Percentiles rank a stretch among this genome's conserved stretches.
These are phyloP conservation scores for Citrullus amarus DNA, from an alignment of 306 rosid species.

Conservation along the genomic window DNA sequence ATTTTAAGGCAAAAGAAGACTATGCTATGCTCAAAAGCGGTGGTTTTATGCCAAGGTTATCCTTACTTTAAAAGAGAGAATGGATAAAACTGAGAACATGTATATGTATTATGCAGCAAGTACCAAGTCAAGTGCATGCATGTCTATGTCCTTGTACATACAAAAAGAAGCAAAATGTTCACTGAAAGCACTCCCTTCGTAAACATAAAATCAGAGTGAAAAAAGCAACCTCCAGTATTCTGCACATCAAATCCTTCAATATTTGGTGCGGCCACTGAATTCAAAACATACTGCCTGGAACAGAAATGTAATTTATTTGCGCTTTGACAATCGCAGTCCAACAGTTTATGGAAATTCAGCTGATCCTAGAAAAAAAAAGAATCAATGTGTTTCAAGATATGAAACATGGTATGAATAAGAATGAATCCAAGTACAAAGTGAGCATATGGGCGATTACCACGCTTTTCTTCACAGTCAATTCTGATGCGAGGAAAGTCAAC, in stretches of 20 bases:
- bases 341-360: slow-evolving; percentile 73
- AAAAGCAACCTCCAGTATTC: slow-evolving; percentile 40
- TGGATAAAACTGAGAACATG: not conserved
- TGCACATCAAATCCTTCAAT: slow-evolving; percentile 23
- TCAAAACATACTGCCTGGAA: slow-evolving; percentile 24
- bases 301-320: slow-evolving; percentile 29
- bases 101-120: not conserved
- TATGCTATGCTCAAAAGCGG: not conserved
- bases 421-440: not conserved
- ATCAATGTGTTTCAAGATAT: not conserved
- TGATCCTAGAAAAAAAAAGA: slow-evolving; percentile 37
- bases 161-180: slow-evolving; percentile 6
- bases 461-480: slow-evolving; percentile 66
- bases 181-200: slow-evolving; percentile 2
- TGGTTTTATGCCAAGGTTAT: not conserved
- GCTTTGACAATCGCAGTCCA: slow-evolving; percentile 50
- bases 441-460: slow-evolving; percentile 41
- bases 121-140: not conserved
- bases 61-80: not conserved
- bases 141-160: not conserved
- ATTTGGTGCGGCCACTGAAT: slow-evolving; percentile 25
- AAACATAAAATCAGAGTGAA: not conserved
- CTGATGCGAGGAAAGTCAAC: slow-evolving; percentile 82
- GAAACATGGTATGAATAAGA: slow-evolving; percentile 1
- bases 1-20: not conserved